Conservation (phyloP, 768 basidiomycete species). For the Hortiboletus flavorubellus region DNA sequence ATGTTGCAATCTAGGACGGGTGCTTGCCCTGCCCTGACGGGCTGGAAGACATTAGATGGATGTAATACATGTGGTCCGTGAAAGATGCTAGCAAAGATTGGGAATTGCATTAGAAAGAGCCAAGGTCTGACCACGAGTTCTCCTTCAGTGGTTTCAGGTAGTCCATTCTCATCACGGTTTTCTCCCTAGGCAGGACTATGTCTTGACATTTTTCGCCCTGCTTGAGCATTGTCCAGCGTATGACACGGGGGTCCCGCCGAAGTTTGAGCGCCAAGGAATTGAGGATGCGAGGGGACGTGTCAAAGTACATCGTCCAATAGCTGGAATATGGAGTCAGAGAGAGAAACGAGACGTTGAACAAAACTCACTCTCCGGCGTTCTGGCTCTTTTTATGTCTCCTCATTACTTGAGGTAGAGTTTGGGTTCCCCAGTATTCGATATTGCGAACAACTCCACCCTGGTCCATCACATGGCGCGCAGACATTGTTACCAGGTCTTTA, state of each 20-base stretch:
- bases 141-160: conserved; percentile 19
- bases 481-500: conserved; percentile 66
- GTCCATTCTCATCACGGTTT: conserved; percentile 35
- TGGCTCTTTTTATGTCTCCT: conserved; percentile 55
- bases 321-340: conserved; percentile 38
- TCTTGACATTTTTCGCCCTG: conserved; percentile 72
- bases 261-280: conserved; percentile 62
- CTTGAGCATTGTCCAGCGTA: conserved; percentile 80
- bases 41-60: conserved; percentile 1
- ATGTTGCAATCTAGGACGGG: not conserved
- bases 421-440: conserved; percentile 72
- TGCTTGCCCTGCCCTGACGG: not conserved
- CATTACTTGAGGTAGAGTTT: conserved; percentile 72
- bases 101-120: conserved; percentile 6
- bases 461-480: conserved; percentile 69
- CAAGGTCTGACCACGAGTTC: conserved; percentile 28
- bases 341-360: not conserved
- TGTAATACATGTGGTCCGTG: not conserved
- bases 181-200: conserved; percentile 51
- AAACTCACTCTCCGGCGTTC: conserved; percentile 71
- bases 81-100: not conserved
- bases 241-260: conserved; percentile 75
- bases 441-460: conserved; percentile 80
- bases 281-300: conserved; percentile 73
- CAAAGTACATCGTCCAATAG: conserved; percentile 91